These are phyloP conservation scores for Fusarium sp. DNA, from an alignment of 2,329 filamentous ascomycete species.

Conservation along the genomic window DNA sequence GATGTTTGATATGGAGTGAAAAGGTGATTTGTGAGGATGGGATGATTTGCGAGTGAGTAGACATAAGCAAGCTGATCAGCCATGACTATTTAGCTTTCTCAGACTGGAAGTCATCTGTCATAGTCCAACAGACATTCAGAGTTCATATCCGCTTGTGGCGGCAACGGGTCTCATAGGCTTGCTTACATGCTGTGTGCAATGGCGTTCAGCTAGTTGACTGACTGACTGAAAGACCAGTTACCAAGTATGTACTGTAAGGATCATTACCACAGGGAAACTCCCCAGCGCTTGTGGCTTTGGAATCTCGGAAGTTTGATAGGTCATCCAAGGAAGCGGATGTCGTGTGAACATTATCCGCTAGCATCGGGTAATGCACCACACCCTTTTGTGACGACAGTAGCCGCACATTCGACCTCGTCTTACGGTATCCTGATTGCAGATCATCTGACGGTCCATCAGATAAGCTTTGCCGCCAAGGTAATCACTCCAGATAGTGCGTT, in stretches of 20 bases:
- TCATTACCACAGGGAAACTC: neutral
- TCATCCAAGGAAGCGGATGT: constrained; percentile 17
- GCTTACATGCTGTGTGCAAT: too few relatives aligned
- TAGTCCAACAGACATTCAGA: neutral
- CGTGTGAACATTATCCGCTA: constrained; percentile 25
- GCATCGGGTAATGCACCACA: constrained; percentile 34
- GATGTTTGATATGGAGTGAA: neutral
- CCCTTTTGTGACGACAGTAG: neutral
- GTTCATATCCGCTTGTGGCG: constrained; percentile 16
- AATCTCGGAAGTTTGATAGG: constrained; percentile 26
- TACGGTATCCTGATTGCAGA: neutral
- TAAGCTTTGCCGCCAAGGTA: neutral
- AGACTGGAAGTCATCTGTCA: neutral
- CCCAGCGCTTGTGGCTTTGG: constrained; percentile 14
- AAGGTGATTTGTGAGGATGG: neutral
- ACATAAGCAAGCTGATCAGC: constrained; percentile 3
- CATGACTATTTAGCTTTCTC: constrained; percentile 35
- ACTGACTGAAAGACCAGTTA: too few relatives aligned
- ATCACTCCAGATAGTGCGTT: neutral
- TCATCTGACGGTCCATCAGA: neutral
- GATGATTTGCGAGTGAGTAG: neutral
- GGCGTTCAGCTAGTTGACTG: too few relatives aligned
- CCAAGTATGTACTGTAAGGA: too few relatives aligned
- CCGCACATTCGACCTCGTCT: neutral
- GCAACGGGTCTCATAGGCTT: too few relatives aligned